A percentile compares a stretch with the other conserved stretches of the same genome.
Evolutionary conservation across 371 early-diverging fungal genomes (phyloP).

Genomic region (Apophysomyces ossiformis): DNA sequence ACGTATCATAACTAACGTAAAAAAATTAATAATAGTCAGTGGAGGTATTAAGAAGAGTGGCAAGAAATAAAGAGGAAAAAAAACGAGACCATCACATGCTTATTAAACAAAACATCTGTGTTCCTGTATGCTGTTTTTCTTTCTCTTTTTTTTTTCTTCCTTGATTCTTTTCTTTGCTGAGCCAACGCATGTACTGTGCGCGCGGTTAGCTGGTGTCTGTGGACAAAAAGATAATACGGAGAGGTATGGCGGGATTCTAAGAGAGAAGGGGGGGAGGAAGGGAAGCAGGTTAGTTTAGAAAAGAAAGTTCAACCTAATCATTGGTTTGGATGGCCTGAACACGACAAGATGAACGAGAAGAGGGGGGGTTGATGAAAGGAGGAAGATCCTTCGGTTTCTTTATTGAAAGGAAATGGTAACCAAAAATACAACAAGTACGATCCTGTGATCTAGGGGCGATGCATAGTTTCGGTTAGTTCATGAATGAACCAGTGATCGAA

Average conservation of each 20-base stretch:
- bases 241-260: neutral
- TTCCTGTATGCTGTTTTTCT: constrained; percentile 7
- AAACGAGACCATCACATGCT: neutral
- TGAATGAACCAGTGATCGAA: neutral
- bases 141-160: constrained; percentile 2
- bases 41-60: constrained; percentile 85
- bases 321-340: constrained; percentile 9
- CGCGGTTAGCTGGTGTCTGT: neutral
- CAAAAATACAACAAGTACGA: constrained; percentile 2
- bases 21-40: constrained; percentile 38
- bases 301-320: neutral
- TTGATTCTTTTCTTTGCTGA: neutral
- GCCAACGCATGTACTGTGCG: neutral
- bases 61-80: constrained; percentile 62
- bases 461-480: neutral
- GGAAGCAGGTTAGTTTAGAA: neutral
- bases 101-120: neutral
- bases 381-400: neutral
- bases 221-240: neutral
- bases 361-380: neutral
- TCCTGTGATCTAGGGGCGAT: neutral
- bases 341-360: neutral
- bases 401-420: neutral
- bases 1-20: neutral
- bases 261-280: neutral